Evolutionary conservation across 495 filamentous ascomycete genomes (phyloP), one percentile per base, ranked within the genome.

Genomic region (Tuber umbilicatum): DNA sequence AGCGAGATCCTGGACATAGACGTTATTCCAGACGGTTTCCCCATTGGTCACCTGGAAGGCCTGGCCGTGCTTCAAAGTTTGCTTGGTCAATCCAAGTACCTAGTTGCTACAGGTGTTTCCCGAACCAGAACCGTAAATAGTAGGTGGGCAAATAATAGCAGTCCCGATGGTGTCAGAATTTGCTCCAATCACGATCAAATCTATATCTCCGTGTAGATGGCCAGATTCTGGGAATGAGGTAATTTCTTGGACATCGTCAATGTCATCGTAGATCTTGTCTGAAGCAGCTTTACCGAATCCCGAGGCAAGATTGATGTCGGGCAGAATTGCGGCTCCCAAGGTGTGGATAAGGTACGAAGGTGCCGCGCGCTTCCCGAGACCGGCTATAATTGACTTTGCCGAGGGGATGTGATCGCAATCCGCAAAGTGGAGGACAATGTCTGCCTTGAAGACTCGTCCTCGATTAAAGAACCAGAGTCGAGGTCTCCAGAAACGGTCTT

Each of bases 141-240:
- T 88, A 1, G 92, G 91, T 9, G 93, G 92, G 75, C 89, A 92
- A 37, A 95, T 86, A 81, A 96, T 89, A 1, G 92, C 91, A 0
- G 89, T 90, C 80, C 88, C 88, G 50, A 79, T 1, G 1, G 69
- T 81, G 12, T 72, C 68, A 23, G 83, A 76, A 35, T 85, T 84
- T 6, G 84, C 83, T 0, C 69, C 85, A 38, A 91, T 83, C 47
- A 91, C 85, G 73, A 90, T 86, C 76, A 86, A 87, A 78, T 92
- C 89, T 10, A 89, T 87, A 74, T 89, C 85, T 19, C 89, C 86
- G 81, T 91, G 90, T 14, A 85, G 82, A 70, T 81, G 80, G 0
- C 88, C 89, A 40, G 85, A 82, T 50, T 85, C 84, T 0, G 90
- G 89, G 6, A 91, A 80, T 35, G 86, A 87, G 43, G 87, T 85